phyloP scores from a whole-genome alignment of 805 yeast species.

The Candida parachauliodes region DNA sequence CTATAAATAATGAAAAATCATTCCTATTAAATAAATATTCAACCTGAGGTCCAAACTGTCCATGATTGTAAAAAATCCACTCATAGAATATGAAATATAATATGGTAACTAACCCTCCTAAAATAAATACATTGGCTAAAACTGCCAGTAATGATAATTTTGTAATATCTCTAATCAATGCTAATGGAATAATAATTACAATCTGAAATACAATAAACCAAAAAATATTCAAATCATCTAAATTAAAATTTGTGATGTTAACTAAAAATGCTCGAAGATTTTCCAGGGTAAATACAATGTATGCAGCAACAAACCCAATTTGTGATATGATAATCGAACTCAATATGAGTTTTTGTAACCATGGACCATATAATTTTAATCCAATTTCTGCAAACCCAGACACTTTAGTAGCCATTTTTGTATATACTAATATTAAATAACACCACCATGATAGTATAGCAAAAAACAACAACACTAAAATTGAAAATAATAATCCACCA shows the following conservation, averaged over 20 bases:
- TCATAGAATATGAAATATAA: slow-evolving; percentile 51
- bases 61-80: slow-evolving; percentile 27
- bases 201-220: slow-evolving; percentile 56
- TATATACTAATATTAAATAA: slow-evolving; percentile 57
- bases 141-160: slow-evolving; percentile 69
- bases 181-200: slow-evolving; percentile 59
- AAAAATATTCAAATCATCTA: slow-evolving; percentile 33
- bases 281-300: slow-evolving; percentile 74
- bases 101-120: slow-evolving; percentile 63
- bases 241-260: slow-evolving; percentile 43
- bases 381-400: slow-evolving; percentile 83
- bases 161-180: slow-evolving; percentile 73
- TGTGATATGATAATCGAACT: slow-evolving; percentile 67
- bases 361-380: slow-evolving; percentile 53
- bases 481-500: slow-evolving; percentile 67
- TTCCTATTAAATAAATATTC: slow-evolving; percentile 48
- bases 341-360: slow-evolving; percentile 62
- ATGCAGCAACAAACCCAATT: slow-evolving; percentile 77
- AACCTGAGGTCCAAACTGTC: slow-evolving; percentile 45
- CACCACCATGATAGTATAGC: slow-evolving; percentile 78
- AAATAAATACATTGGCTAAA: slow-evolving; percentile 65
- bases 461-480: slow-evolving; percentile 50
- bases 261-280: slow-evolving; percentile 60
- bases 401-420: slow-evolving; percentile 59
- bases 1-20: slow-evolving; percentile 69